Percentiles rank a stretch among this genome's conserved stretches.
Evolutionary conservation across 805 yeast species (phyloP).

Genomic region (Brettanomyces sp.): DNA sequence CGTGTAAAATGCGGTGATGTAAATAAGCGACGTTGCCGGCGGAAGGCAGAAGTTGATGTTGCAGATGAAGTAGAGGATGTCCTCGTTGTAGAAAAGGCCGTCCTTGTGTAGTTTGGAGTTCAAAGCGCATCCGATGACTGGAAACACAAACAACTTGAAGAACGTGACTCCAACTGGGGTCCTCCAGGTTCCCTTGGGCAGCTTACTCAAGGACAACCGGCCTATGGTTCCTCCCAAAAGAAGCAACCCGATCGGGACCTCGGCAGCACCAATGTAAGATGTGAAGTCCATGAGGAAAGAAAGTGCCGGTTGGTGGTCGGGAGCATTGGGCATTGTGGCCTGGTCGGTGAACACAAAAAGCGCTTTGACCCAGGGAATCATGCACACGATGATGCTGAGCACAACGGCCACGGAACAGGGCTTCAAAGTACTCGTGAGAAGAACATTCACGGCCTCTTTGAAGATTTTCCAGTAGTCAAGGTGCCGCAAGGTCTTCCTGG

Average conservation of each 20-base stretch:
- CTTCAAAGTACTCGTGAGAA: constrained; percentile 17
- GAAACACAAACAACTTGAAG: constrained; percentile 57
- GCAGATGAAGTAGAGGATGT: constrained; percentile 60
- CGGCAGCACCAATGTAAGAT: constrained; percentile 72
- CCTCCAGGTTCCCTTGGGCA: constrained; percentile 68
- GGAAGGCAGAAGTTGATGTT: constrained; percentile 75
- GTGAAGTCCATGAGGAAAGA: constrained; percentile 80
- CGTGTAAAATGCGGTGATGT: constrained; percentile 79
- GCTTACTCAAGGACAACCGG: constrained; percentile 45
- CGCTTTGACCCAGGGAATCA: constrained; percentile 83
- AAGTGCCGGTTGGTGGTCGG: constrained; percentile 76
- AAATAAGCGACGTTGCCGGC: constrained; percentile 79
- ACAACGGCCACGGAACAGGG: constrained; percentile 72
- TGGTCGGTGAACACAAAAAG: constrained; percentile 45
- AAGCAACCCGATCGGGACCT: constrained; percentile 79
- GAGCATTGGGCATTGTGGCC: constrained; percentile 58
- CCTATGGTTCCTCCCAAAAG: constrained; percentile 85
- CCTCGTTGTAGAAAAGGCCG: constrained; percentile 56
- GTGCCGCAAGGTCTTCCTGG: not conserved
- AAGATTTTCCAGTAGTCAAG: constrained; percentile 2
- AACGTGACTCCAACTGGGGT: constrained; percentile 50
- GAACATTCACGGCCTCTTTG: not conserved
- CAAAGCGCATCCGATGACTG: constrained; percentile 69
- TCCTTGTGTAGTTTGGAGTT: constrained; percentile 49
- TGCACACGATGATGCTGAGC: constrained; percentile 52